Base-by-base conservation (phyloP, 202 grass and related monocot species). In the Bolboschoenoplectus hybrid region DNA sequence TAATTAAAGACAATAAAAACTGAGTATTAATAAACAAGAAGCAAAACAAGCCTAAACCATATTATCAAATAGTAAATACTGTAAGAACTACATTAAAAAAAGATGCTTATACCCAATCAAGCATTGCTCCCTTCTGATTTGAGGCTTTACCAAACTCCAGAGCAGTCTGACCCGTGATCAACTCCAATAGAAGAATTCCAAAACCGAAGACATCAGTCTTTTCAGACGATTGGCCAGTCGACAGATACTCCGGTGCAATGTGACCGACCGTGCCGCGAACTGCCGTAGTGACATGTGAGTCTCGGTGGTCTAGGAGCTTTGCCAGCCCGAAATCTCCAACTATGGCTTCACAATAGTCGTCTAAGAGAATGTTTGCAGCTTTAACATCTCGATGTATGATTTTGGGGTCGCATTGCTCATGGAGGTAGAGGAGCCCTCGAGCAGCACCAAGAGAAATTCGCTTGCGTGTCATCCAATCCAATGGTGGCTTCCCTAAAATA, bases 351-450 rank as follows among this genome's bases (percentile, higher is more conserved):
- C 92, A 99, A 32, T 80, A 92, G 41, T 99, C 93, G 7, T 99
- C 93, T 55, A 99, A 88, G 36, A 99, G 81, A 32, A 99, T 83
- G 45, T 99, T 99, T 47, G 93, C 93, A 1, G 93, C 93, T 84
- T 99, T 99, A 50, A 99, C 97, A 6, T 99, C 97, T 68, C 97
- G 89, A 58, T 99, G 97, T 85, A 97, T 99, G 89, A 96, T 96
- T 89, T 99, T 99, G 19, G 97, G 97, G 70, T 98, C 96, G 36
- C 93, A 94, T 86, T 99, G 97, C 82, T 99, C 97, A 36, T 99
- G 97, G 47, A 99, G 97, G 76, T 97, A 99, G 41, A 97, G 85
- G 52, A 99, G 85, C 5, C 97, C 97, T 83, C 97, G 82, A 71
- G 86, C 97, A 83, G 97, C 92, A 35, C 97, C 97, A 67, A 97